phyloP scores from a whole-genome alignment of 78 protist genomes.

The Planoprotostelium fungivorum region DNA sequence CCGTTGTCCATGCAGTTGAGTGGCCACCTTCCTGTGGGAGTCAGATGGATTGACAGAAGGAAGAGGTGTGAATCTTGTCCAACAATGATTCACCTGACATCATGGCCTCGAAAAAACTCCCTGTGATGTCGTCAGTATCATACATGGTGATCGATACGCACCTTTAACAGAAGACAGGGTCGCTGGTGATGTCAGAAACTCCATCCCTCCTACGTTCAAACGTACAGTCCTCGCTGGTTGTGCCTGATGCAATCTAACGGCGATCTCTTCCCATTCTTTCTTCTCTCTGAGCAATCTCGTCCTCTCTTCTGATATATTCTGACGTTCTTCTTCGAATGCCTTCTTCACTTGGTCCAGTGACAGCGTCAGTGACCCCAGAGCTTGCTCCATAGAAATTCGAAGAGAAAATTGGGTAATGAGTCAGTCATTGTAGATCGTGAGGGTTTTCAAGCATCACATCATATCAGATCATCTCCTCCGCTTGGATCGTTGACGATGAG shows the following conservation, averaged over 20 bases:
- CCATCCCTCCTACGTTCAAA: neutral
- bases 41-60: too few relatives aligned
- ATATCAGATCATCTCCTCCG: too few relatives aligned
- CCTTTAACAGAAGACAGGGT: neutral
- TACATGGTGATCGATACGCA: neutral
- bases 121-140: neutral
- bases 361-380: too few relatives aligned
- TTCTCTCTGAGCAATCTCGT: neutral
- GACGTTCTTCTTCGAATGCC: neutral
- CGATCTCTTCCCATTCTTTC: neutral
- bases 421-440: too few relatives aligned
- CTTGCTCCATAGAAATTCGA: too few relatives aligned
- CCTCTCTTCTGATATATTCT: neutral
- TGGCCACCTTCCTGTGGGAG: neutral
- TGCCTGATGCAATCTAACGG: neutral
- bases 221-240: neutral
- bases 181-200: neutral
- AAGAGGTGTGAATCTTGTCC: neutral
- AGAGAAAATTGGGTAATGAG: too few relatives aligned
- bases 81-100: neutral
- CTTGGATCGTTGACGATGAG: too few relatives aligned
- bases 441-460: too few relatives aligned
- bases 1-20: neutral
- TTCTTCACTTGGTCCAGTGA: neutral
- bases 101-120: neutral